phyloP scores from a whole-genome alignment of 208 protist genomes.

The Leishmania gerbilli region DNA sequence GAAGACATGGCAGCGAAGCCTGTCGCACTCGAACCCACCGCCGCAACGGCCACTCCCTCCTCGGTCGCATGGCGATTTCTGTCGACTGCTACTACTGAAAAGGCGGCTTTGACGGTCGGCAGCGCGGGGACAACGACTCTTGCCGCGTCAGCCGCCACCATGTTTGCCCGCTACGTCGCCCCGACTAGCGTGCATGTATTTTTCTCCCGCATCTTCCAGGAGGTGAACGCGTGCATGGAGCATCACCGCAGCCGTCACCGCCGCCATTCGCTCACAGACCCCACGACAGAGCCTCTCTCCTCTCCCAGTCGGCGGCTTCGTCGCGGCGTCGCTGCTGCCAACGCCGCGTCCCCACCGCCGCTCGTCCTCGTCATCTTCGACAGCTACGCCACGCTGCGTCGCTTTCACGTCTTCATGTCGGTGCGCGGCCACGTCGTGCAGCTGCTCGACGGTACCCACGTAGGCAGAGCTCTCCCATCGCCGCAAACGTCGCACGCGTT shows the following conservation, averaged over 20 bases:
- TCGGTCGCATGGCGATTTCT: neutral
- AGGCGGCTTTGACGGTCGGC: neutral
- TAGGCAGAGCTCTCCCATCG: conserved; percentile 1
- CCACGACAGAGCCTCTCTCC: neutral
- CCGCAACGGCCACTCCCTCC: neutral
- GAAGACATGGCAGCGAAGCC: neutral
- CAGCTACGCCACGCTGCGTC: conserved; percentile 49
- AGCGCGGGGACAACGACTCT: neutral
- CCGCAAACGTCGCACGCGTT: conserved; percentile 22
- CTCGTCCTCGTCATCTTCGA: conserved; percentile 66
- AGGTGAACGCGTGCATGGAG: conserved; percentile 33
- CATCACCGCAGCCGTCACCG: neutral
- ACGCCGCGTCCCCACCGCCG: conserved; percentile 2
- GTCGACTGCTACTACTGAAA: neutral
- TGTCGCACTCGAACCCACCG: neutral
- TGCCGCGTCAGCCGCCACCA: neutral
- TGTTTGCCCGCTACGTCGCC: conserved; percentile 25
- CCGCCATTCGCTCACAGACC: neutral
- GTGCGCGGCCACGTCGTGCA: conserved; percentile 64
- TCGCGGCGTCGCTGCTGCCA: neutral
- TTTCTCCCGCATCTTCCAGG: conserved; percentile 45
- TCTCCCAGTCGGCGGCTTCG: neutral
- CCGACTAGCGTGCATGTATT: conserved; percentile 43
- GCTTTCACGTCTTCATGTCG: conserved; percentile 79
- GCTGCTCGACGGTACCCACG: conserved; percentile 48